Evolutionary conservation across 805 yeast species (phyloP).

Genomic region (Ascoidea asiatica): DNA sequence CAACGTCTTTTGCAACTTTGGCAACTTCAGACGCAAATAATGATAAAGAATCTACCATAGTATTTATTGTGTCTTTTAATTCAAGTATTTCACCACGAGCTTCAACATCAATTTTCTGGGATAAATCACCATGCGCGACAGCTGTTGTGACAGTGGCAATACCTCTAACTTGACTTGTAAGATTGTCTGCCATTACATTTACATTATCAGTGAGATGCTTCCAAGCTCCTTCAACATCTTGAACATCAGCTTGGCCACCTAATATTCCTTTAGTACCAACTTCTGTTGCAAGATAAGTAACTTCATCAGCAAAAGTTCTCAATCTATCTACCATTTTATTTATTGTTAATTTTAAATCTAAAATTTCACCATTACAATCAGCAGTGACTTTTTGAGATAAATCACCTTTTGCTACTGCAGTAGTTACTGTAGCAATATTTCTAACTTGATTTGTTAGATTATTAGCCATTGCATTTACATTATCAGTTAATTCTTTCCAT

Average conservation of each 20-base stretch:
- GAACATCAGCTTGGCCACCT: constrained; percentile 80
- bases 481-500: constrained; percentile 81
- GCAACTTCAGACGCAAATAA: constrained; percentile 80
- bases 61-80: constrained; percentile 74
- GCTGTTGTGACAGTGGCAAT: constrained; percentile 85
- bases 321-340: constrained; percentile 84
- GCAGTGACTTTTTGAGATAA: constrained; percentile 65
- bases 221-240: constrained; percentile 85
- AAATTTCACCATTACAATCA: constrained; percentile 68
- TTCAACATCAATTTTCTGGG: constrained; percentile 74
- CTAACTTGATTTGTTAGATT: constrained; percentile 80
- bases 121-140: constrained; percentile 76
- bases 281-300: constrained; percentile 80
- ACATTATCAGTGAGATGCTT: constrained; percentile 72
- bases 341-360: constrained; percentile 67
- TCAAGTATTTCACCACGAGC: constrained; percentile 86
- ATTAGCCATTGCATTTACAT: constrained; percentile 83
- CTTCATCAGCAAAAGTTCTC: constrained; percentile 71
- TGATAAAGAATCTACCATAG: constrained; percentile 79
- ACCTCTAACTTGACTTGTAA: constrained; percentile 32
- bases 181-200: constrained; percentile 45
- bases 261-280: constrained; percentile 86
- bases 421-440: constrained; percentile 76
- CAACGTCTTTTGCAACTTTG: constrained; percentile 79
- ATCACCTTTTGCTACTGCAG: constrained; percentile 84